Conservation (phyloP, 176 grass and related monocot genomes). For the Juncus inflexus region DNA sequence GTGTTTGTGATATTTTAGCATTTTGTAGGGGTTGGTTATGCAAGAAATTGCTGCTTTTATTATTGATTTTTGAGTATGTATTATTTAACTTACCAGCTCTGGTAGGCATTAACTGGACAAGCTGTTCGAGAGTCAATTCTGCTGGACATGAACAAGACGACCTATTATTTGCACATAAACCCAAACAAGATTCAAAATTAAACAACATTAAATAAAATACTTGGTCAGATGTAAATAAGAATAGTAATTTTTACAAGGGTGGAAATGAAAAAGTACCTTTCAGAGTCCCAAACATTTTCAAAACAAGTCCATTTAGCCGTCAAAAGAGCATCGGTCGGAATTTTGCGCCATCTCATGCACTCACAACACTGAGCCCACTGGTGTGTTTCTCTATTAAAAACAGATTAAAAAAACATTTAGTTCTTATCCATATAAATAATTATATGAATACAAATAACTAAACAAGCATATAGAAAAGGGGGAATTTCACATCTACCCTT, state of each 20-base stretch:
- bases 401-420: not conserved
- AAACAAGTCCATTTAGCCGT: constrained; percentile 82
- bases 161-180: constrained; percentile 38
- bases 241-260: constrained; percentile 3
- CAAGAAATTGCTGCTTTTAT: not conserved
- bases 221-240: constrained; percentile 4
- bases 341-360: constrained; percentile 91
- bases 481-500: too few species aligned
- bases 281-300: constrained; percentile 81
- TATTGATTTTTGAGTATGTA: not conserved
- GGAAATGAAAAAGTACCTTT: constrained; percentile 42
- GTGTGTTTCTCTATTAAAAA: constrained; percentile 53
- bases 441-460: too few species aligned
- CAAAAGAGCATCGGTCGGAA: constrained; percentile 68
- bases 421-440: too few species aligned
- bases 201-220: constrained; percentile 8
- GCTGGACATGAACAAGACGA: constrained; percentile 58
- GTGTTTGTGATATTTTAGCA: too few species aligned
- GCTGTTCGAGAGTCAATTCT: constrained; percentile 74
- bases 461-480: too few species aligned
- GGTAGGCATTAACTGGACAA: constrained; percentile 68
- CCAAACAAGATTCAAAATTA: not conserved
- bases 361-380: constrained; percentile 94
- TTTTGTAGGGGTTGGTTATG: constrained; percentile 19
- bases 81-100: constrained; percentile 54